Conservation (phyloP, 345 rosid species). For the Linum tenue region DNA sequence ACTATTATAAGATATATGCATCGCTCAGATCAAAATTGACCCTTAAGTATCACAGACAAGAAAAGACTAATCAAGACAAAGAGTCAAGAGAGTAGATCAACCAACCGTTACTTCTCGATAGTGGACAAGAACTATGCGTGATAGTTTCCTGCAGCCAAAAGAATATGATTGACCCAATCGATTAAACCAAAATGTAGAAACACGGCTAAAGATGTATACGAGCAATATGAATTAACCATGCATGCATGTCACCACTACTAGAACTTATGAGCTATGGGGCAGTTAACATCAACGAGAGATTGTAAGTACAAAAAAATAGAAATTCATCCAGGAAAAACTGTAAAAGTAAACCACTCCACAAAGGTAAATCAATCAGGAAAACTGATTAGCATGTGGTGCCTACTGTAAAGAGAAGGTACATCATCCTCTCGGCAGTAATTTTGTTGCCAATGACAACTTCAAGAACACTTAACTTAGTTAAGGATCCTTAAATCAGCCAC, state of each 20-base stretch:
- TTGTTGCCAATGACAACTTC: too few relatives aligned
- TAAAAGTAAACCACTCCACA: too few relatives aligned
- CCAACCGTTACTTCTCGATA: slow-evolving; percentile 79
- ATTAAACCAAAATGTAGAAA: slow-evolving; percentile 9
- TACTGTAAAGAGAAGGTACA: too few relatives aligned
- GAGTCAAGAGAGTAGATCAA: background rate
- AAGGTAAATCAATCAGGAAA: too few relatives aligned
- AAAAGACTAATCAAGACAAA: background rate
- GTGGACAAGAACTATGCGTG: slow-evolving; percentile 86
- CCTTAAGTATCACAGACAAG: too few relatives aligned
- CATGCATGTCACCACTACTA: background rate
- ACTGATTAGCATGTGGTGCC: too few relatives aligned
- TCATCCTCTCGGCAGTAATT: too few relatives aligned
- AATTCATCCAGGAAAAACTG: too few relatives aligned
- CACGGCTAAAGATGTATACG: background rate
- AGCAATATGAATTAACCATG: background rate
- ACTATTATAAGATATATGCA: background rate
- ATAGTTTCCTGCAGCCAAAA: slow-evolving; percentile 51
- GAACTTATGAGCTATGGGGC: background rate
- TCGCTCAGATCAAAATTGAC: background rate
- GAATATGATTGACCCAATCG: slow-evolving; percentile 15
- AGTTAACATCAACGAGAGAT: background rate
- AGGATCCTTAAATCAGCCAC: too few relatives aligned
- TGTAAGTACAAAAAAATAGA: too few relatives aligned
- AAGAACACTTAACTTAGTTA: too few relatives aligned